Evolutionary conservation across 768 basidiomycete species (phyloP).

Genomic region (Mycena leptocephala): DNA sequence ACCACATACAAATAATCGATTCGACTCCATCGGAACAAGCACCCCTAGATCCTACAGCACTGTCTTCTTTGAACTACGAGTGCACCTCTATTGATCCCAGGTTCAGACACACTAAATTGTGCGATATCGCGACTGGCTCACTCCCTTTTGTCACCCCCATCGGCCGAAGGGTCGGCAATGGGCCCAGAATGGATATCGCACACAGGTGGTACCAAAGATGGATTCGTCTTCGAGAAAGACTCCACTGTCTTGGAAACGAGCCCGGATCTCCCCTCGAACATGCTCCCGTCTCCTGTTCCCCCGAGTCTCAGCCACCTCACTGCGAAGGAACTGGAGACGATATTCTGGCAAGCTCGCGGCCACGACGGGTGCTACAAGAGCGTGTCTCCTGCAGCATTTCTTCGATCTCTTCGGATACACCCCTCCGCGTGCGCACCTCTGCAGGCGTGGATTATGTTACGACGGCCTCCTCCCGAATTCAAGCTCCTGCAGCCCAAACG

Average conservation of each 20-base stretch:
- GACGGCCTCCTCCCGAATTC: not conserved
- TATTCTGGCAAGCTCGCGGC: slow-evolving; percentile 38
- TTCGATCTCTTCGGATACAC: slow-evolving; percentile 30
- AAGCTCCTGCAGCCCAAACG: not conserved
- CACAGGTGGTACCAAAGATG: not conserved
- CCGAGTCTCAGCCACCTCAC: slow-evolving; percentile 14
- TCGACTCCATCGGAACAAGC: not conserved
- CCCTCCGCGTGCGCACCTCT: slow-evolving; percentile 30
- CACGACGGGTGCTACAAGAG: slow-evolving; percentile 40
- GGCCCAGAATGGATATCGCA: not conserved
- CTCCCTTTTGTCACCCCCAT: not conserved
- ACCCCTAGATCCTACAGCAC: slow-evolving; percentile 30
- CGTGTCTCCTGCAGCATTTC: slow-evolving; percentile 37
- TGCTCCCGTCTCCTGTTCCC: not conserved
- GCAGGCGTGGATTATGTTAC: slow-evolving; percentile 22
- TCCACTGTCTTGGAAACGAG: not conserved
- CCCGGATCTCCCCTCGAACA: not conserved
- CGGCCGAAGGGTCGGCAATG: not conserved
- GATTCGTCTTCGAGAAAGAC: not conserved
- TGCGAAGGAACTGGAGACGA: slow-evolving; percentile 33
- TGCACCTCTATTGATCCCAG: slow-evolving; percentile 34
- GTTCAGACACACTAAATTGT: not conserved
- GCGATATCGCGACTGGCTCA: not conserved
- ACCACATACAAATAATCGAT: not conserved
- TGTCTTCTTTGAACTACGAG: slow-evolving; percentile 36